Base-by-base conservation (phyloP, 1,284 basidiomycete genomes). In the Apiotrichum laibachii region DNA sequence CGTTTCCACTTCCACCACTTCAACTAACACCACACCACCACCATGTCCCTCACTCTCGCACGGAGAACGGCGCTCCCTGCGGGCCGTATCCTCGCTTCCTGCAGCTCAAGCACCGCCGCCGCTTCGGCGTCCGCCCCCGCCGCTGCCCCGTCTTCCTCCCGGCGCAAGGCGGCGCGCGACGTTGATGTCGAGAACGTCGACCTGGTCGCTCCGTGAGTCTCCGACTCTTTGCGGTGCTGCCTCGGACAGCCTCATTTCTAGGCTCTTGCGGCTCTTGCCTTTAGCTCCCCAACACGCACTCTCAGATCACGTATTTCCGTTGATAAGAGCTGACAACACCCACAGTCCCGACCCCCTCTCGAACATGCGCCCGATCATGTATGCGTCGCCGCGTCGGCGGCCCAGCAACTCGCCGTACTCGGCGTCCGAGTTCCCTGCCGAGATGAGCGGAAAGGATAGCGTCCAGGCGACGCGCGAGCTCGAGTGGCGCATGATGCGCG, bases 311-410 rank as follows among this genome's bases (percentile, higher is more conserved):
- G 2, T n/a, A 8, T 19, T 8, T 19, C 10, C 43, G 7, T 19
- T 22, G 11, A 1, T 1, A 31, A 33, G 37, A 7, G 13, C 34
- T 22, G 10, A 15, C 21, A 40, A 46, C 43, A 5, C 33, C 54
- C 13, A 2, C 57, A 77, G 75, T 5, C 75, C 75, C 19, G 75
- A 77, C 61, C 73, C 73, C 6, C 34, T 65, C 21, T 77, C 75
- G 10, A 76, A 77, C 56, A 73, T 77, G 52, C 71, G 75, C 18
- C 75, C 75, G 1, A 65, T 77, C 48, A 66, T 75, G 15, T 77
- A 77, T 55, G 71, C 70, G 10, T 71, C 72, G 15, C 65, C 66
- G 50, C 64, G 55, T 8, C 58, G 57, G 16, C 59, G 63, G 49
- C 72, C 75, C 5, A 49, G 62, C 21, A 69, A 67, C 53, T 72